Evolutionary conservation across 345 rosid species (phyloP).

Genomic region (Boechera divaricarpa): DNA sequence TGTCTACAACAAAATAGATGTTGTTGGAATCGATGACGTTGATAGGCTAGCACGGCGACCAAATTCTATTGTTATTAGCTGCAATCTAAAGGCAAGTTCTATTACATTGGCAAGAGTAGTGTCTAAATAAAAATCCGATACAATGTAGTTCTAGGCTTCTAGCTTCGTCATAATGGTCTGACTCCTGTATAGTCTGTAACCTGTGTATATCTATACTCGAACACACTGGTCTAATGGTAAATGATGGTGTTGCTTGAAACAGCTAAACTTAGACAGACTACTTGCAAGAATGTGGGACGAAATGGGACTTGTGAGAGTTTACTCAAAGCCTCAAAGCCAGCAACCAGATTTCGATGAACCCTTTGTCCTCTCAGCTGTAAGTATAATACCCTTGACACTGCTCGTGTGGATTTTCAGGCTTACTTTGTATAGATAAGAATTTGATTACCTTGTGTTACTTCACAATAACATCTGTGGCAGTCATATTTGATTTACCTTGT

Average conservation of each 20-base stretch:
- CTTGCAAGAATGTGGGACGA: slow-evolving; percentile 96
- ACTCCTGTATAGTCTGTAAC: background rate
- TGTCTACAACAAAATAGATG: slow-evolving; percentile 98
- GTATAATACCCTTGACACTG: slow-evolving; percentile 27
- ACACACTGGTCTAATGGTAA: slow-evolving; percentile 1
- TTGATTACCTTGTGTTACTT: slow-evolving; percentile 14
- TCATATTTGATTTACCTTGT: background rate
- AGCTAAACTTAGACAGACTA: slow-evolving; percentile 96
- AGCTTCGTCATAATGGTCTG: slow-evolving; percentile 17
- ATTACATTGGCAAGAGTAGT: background rate
- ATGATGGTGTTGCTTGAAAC: slow-evolving; percentile 44
- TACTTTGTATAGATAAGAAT: slow-evolving; percentile 3
- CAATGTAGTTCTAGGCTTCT: slow-evolving; percentile 7
- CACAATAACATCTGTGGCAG: background rate
- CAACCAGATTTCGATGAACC: slow-evolving; percentile 94
- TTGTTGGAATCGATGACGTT: slow-evolving; percentile 94
- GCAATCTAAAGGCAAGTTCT: slow-evolving; percentile 86
- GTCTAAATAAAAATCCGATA: background rate
- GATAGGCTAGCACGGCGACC: slow-evolving; percentile 93
- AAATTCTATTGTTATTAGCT: slow-evolving; percentile 90
- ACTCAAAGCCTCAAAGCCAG: slow-evolving; percentile 98
- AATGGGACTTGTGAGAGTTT: slow-evolving; percentile 93
- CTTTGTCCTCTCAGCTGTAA: slow-evolving; percentile 81
- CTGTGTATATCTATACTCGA: background rate
- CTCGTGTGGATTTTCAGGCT: background rate